Percentiles rank a stretch among this genome's conserved stretches.
Conservation (phyloP, 2,329 filamentous ascomycete genomes). For the Penicillium rolfsii region DNA sequence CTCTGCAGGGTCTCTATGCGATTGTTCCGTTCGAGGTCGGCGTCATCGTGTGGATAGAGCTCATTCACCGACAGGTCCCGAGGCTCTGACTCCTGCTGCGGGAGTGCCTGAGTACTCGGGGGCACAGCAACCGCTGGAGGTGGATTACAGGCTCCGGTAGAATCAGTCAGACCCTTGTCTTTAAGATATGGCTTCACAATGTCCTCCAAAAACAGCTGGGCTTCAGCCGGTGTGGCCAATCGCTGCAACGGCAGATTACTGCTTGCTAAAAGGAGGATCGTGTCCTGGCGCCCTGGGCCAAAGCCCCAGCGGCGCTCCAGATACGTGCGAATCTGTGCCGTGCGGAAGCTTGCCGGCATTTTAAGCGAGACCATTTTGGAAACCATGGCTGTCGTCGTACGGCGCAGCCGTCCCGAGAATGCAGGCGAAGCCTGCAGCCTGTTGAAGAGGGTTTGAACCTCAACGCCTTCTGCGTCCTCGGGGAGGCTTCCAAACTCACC, state of each 20-base stretch:
- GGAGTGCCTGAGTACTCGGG: background rate
- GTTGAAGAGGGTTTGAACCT: background rate
- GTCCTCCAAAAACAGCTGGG: background rate
- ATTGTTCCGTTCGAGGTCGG: background rate
- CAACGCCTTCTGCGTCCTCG: conserved; percentile 27
- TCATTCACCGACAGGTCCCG: background rate
- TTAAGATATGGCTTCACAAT: conserved; percentile 3
- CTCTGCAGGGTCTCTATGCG: background rate
- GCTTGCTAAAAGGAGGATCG: conserved; percentile 1
- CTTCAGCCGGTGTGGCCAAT: background rate
- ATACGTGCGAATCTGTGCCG: background rate
- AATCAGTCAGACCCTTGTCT: background rate
- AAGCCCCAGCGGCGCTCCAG: background rate
- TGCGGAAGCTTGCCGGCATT: background rate
- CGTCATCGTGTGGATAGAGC: background rate
- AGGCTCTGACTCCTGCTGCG: conserved; percentile 2
- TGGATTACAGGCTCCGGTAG: background rate
- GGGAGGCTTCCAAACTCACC: conserved; percentile 45
- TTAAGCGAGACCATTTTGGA: conserved; percentile 3
- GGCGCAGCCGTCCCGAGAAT: background rate
- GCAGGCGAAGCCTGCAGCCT: background rate
- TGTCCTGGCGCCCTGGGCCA: background rate
- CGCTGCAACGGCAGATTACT: background rate
- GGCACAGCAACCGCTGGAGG: background rate
- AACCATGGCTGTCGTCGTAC: background rate